Evolutionary conservation across 345 rosid genomes (phyloP), one percentile per base, ranked within the genome.

Genomic region (Brassica nigra): DNA sequence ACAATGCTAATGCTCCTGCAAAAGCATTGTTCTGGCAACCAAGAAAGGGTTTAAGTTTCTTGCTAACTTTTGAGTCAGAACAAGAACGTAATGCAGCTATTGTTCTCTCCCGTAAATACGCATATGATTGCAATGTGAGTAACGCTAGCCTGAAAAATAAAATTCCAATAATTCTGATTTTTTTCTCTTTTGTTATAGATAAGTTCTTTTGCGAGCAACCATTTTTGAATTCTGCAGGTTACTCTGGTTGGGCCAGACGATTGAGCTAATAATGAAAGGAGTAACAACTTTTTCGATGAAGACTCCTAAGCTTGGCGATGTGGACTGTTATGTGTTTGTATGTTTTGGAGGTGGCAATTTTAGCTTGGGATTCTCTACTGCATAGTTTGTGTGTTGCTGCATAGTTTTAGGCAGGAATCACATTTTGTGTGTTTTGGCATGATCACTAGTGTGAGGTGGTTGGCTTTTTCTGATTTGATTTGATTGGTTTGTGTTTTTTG

Each of bases 21-120:
- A 92, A 88, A 86, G 86, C 90, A 59, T 68, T 92, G 87, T 92
- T 90, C 76, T 96, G 98, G 98, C 98, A 93, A 81, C 89, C 97
- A 20, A 93, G 97, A 83, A 93, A 88, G 81, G 97, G 97, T 34
- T 52, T 86, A 23, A 90, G 94, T 0, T 96, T 78, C 75, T 83
- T 93, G 49, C 81, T 96, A 73, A 85, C 90, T 62, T 96, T 93
- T 3, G 97, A 93, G 85, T 89, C 97, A 12, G 97, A 93, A 79
- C 86, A 86, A 81, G 98, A 89, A 34, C 88, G 99, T 82, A 96
- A 96, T 63, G 90, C 95, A 16, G 98, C 95, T 58, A 83, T 93
- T 64, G 84, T 86, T 78, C 85, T 96, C 20, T 92, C 98, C 62
- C 83, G 99, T 66, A 93, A 87, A 83, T 88, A 92, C 29, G 97